Evolutionary conservation across 345 rosid species (phyloP).

Genomic region (Draba incana): DNA sequence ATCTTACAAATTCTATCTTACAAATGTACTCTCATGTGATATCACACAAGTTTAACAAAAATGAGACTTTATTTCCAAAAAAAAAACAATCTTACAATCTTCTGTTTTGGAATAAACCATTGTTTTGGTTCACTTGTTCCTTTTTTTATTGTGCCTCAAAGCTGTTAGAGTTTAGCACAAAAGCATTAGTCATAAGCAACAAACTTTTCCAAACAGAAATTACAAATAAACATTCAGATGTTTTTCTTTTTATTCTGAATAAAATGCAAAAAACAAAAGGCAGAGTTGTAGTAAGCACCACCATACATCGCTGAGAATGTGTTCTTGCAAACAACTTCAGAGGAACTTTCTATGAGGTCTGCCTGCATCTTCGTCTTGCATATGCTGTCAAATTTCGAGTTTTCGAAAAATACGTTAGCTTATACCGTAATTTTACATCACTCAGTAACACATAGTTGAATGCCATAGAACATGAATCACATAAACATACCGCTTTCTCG

Average conservation of each 20-base stretch:
- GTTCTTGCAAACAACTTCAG: constrained; percentile 41
- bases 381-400: constrained; percentile 53
- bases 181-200: constrained; percentile 10
- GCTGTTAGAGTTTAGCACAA: constrained; percentile 1
- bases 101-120: neutral
- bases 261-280: neutral
- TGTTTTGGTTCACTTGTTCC: neutral
- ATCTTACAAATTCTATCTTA: too few species aligned
- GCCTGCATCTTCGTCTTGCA: constrained; percentile 94
- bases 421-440: neutral
- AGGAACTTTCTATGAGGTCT: constrained; percentile 84
- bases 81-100: too few species aligned
- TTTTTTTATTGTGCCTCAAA: neutral
- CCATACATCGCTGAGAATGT: constrained; percentile 15
- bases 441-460: neutral
- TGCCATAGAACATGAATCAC: constrained; percentile 7
- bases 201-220: constrained; percentile 21
- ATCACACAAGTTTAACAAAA: too few species aligned
- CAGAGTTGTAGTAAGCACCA: too few species aligned
- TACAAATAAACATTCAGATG: constrained; percentile 22
- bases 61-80: too few species aligned
- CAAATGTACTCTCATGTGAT: too few species aligned
- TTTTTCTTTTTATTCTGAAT: constrained; percentile 12
- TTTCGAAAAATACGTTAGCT: constrained; percentile 3
- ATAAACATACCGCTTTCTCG: neutral